These are phyloP conservation scores for Aspergillus terreus DNA, from an alignment of 2,329 filamentous ascomycete genomes.

Conservation along the genomic window DNA sequence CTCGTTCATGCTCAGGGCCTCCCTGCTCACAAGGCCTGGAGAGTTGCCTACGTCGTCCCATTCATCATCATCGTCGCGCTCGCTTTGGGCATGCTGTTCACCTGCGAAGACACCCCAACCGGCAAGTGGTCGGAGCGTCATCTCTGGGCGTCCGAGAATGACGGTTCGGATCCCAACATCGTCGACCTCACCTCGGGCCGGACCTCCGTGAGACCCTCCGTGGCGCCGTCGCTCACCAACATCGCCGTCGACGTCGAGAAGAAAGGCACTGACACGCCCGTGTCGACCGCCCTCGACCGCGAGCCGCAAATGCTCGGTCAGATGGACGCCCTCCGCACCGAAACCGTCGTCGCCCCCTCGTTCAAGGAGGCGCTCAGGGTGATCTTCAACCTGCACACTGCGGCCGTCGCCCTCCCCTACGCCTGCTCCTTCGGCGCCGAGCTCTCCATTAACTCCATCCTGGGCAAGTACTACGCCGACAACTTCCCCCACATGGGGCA, in stretches of 20 bases:
- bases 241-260: slow-evolving; percentile 29
- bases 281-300: slow-evolving; percentile 15
- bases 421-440: slow-evolving; percentile 61
- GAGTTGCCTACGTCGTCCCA: slow-evolving; percentile 78
- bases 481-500: slow-evolving; percentile 55
- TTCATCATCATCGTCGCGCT: slow-evolving; percentile 69
- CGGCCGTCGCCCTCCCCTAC: slow-evolving; percentile 53
- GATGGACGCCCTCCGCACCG: slow-evolving; percentile 51
- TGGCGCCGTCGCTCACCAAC: slow-evolving; percentile 23
- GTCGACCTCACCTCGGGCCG: slow-evolving; percentile 26
- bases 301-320: slow-evolving; percentile 46
- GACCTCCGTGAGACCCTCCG: slow-evolving; percentile 18
- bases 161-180: slow-evolving; percentile 22
- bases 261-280: slow-evolving; percentile 24
- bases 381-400: slow-evolving; percentile 57
- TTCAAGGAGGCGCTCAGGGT: slow-evolving; percentile 59
- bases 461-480: slow-evolving; percentile 56
- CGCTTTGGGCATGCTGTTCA: slow-evolving; percentile 64
- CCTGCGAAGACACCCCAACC: slow-evolving; percentile 77
- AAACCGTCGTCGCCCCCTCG: slow-evolving; percentile 61
- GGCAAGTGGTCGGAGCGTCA: slow-evolving; percentile 76
- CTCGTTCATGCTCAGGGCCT: slow-evolving; percentile 60
- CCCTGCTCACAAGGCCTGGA: slow-evolving; percentile 69
- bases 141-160: slow-evolving; percentile 49
- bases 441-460: slow-evolving; percentile 58